Evolutionary conservation across 2,329 filamentous ascomycete species (phyloP), one percentile per base, ranked within the genome.

Genomic region (Apiospora arundinis): DNA sequence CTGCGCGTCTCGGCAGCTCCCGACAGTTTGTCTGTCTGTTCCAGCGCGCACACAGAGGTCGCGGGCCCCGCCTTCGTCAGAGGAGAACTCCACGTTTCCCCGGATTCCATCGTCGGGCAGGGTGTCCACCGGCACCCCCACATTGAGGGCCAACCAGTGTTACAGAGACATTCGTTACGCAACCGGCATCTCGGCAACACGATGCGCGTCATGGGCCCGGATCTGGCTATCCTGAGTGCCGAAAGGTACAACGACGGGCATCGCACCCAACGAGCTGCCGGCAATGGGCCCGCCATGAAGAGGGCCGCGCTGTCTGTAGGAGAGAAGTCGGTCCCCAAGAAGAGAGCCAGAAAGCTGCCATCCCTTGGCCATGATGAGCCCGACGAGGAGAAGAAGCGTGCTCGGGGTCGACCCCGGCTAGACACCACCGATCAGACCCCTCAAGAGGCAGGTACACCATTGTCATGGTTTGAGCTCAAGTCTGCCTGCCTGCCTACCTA

Each of bases 371-470:
- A 77, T 1, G 80, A 82, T 1, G 82, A 83, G 0, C 82, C 86
- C 0, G 82, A 83, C 2, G 84, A 85, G 68, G 83, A 85, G 67
- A 86, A 85, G 76, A 91, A 89, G 79, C 90, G 92, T 76, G 85
- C 90, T 23, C 86, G 94, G 78, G 94, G 94, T 9, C 87, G 94
- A 70, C 94, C 94, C 7, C 86, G 93, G 68, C 85, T 96, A 21
- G 91, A 95, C 75, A 89, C 90, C n/a, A 90, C 90, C 73, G 93
- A 95, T 81, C 90, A 94, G 81, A 95, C 92, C 32, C 90, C 92
- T 73, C 90, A 89, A 70, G 93, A 95, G 84, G 93, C 94, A 82
- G 88, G 92, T 90, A 74, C 32, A n/a, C 32, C 32, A 11, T 63
- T 63, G 32, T 32, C 56, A 6, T 23, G 18, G 28, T 32, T 11